Conservation (phyloP, 2,329 filamentous ascomycete genomes). For the Botrytis elliptica region DNA sequence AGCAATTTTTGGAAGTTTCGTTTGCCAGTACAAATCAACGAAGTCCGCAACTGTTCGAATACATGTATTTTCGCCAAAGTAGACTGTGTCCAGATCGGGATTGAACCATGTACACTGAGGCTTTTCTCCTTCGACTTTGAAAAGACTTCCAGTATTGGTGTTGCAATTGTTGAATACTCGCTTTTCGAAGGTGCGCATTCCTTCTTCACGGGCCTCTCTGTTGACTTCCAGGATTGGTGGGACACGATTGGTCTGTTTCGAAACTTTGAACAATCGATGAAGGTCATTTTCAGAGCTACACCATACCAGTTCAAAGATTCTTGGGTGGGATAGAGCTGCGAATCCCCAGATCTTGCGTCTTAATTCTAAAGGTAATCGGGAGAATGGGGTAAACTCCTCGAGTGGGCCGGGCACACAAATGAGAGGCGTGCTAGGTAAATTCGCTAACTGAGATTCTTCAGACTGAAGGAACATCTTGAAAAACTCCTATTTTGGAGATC, state of each 20-base stretch:
- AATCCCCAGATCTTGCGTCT: not conserved
- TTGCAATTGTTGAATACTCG: not conserved
- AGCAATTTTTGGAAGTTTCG: not conserved
- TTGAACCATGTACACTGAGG: not conserved
- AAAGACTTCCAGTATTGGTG: no score
- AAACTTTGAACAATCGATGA: not conserved
- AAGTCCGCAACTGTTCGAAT: not conserved
- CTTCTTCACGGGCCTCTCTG: not conserved
- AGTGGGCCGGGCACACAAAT: no score
- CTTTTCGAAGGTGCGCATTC: not conserved
- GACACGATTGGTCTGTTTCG: not conserved
- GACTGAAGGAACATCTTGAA: no score
- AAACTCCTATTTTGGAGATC: not conserved
- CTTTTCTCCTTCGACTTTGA: not conserved
- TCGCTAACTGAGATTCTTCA: not conserved
- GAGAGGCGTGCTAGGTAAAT: not conserved
- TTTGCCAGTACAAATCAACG: not conserved
- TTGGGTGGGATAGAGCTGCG: not conserved
- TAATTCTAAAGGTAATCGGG: not conserved
- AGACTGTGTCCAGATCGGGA: not conserved
- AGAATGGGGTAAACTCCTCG: not conserved
- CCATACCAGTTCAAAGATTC: not conserved
- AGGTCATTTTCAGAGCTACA: not conserved
- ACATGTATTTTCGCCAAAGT: not conserved
- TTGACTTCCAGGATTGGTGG: conserved; percentile 11